Conservation (phyloP, 2,329 filamentous ascomycete species). For the Diaporthe vexans region DNA sequence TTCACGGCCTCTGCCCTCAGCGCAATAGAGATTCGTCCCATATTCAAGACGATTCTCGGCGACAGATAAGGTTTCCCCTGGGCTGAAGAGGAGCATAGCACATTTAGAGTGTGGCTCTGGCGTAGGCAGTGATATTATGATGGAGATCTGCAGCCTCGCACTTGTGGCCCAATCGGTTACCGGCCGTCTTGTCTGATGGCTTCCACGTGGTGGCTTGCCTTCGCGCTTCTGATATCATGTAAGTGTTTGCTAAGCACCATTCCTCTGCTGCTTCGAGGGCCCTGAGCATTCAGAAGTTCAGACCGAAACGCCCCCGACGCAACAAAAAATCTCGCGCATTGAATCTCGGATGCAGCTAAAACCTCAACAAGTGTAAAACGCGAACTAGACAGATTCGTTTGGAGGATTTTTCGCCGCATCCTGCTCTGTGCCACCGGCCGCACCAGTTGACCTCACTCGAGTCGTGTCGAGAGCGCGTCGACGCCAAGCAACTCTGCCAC, state of each 20-base stretch:
- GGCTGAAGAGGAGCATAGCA: constrained; percentile 19
- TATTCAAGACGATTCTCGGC: constrained; percentile 12
- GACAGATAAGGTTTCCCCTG: constrained; percentile 22
- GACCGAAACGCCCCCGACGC: constrained; percentile 17
- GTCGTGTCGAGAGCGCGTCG: neutral
- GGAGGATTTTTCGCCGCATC: neutral
- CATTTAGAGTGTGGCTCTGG: neutral
- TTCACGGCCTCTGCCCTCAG: neutral
- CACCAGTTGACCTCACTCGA: neutral
- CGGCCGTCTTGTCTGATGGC: neutral
- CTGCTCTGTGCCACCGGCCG: neutral
- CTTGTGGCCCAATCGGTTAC: neutral
- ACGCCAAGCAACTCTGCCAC: neutral
- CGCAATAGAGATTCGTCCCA: constrained; percentile 3
- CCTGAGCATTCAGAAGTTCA: neutral
- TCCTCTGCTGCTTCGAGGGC: neutral
- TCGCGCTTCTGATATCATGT: neutral
- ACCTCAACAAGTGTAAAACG: neutral
- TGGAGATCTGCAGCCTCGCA: neutral
- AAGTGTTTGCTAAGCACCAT: neutral
- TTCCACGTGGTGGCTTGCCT: neutral
- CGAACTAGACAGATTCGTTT: neutral
- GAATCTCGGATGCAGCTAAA: constrained; percentile 14
- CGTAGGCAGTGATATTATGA: neutral
- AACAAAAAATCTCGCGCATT: constrained; percentile 1